phyloP scores from a whole-genome alignment of 2,329 filamentous ascomycete species.

The Hymenoscyphus fraxineus region DNA sequence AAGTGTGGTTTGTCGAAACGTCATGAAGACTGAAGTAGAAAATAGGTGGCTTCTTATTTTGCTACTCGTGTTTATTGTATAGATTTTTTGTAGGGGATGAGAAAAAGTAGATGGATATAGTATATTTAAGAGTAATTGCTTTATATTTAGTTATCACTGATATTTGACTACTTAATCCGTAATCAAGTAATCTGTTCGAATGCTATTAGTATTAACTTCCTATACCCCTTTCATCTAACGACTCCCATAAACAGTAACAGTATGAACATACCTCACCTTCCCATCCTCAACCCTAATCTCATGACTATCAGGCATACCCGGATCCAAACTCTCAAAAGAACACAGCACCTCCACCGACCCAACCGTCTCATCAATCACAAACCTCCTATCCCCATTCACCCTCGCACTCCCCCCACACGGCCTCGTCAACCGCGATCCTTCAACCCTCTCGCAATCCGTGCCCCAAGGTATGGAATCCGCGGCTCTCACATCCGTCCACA shows the following conservation, averaged over 20 bases:
- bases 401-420: conserved; percentile 17
- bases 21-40: no score
- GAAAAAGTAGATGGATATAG: no score
- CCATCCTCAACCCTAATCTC: conserved; percentile 17
- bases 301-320: conserved; percentile 18
- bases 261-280: conserved; percentile 21
- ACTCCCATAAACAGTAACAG: conserved; percentile 10
- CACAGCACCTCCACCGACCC: conserved; percentile 19
- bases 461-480: conserved; percentile 18
- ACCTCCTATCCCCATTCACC: conserved; percentile 15
- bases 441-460: conserved; percentile 17
- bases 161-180: no score
- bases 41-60: no score
- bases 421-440: conserved; percentile 15
- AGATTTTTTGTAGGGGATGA: no score
- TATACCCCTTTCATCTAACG: neutral
- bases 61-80: no score
- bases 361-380: conserved; percentile 20
- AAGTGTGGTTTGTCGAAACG: no score
- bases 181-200: no score
- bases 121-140: no score
- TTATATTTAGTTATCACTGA: no score
- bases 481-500: conserved; percentile 18
- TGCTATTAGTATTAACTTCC: no score
- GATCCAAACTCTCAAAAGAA: conserved; percentile 15